A percentile compares a stretch with the other conserved stretches of the same genome.
These are phyloP conservation scores for Ophiostoma ulmi DNA, from an alignment of 2,329 filamentous ascomycete species.

Conservation along the genomic window DNA sequence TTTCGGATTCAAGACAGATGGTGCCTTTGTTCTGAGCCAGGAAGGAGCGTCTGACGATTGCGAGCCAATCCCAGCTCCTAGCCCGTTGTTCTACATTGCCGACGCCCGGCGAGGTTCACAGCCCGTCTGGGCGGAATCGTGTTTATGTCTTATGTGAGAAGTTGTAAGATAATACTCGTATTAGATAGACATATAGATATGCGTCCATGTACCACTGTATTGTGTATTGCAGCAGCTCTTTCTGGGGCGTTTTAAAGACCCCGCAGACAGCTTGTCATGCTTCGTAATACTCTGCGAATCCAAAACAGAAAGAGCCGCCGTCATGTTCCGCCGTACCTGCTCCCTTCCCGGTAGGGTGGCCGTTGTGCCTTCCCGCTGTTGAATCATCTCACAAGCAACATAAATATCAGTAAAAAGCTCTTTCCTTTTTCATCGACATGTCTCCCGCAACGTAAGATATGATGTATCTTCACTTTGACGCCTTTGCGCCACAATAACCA, in stretches of 20 bases:
- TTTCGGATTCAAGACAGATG: background rate
- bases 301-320: background rate
- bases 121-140: background rate
- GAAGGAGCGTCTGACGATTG: background rate
- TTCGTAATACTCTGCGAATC: background rate
- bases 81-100: background rate
- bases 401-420: background rate
- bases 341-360: background rate
- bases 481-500: background rate
- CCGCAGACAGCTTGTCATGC: background rate
- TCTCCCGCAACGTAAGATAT: background rate
- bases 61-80: background rate
- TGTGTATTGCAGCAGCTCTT: background rate
- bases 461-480: background rate
- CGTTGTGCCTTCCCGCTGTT: background rate
- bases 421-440: background rate
- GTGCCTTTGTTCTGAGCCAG: background rate
- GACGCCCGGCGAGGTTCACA: constrained; percentile 8
- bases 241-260: background rate
- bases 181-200: background rate
- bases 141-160: background rate
- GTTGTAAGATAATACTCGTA: background rate
- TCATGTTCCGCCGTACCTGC: background rate
- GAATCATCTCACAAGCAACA: no score
- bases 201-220: background rate